Percentiles rank a stretch among this genome's conserved stretches.
phyloP scores from a whole-genome alignment of 1,284 basidiomycete genomes.

The Apiotrichum siamense region DNA sequence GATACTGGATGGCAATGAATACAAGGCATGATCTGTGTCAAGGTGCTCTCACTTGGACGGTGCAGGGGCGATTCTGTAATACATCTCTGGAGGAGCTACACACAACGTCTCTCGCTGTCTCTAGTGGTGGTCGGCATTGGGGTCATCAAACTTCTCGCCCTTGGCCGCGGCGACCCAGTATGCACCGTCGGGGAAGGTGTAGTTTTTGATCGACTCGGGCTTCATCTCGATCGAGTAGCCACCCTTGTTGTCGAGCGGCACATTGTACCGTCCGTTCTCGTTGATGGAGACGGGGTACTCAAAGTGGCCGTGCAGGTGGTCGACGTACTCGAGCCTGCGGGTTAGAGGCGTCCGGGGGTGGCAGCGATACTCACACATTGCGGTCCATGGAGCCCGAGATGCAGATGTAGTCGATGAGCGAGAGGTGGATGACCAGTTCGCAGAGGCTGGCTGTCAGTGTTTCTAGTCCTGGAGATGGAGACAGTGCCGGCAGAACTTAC shows the following conservation, averaged over 20 bases:
- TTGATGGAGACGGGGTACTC: constrained; percentile 84
- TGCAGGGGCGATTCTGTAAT: too few species aligned
- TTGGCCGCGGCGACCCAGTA: constrained; percentile 48
- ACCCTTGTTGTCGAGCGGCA: constrained; percentile 45
- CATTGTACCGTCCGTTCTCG: constrained; percentile 71
- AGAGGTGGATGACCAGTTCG: constrained; percentile 28
- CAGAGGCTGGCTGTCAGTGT: constrained; percentile 1
- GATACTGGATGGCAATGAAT: too few species aligned
- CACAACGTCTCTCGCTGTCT: too few species aligned
- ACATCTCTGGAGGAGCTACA: too few species aligned
- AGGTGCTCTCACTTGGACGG: too few species aligned
- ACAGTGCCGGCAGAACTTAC: not conserved
- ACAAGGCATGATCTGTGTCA: too few species aligned
- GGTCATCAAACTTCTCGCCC: constrained; percentile 22
- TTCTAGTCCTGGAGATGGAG: not conserved
- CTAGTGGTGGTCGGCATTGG: constrained; percentile 1
- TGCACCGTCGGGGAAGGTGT: constrained; percentile 46
- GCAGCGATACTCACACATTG: constrained; percentile 49
- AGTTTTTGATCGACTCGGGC: constrained; percentile 47
- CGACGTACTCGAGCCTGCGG: constrained; percentile 59
- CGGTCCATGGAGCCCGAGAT: constrained; percentile 86
- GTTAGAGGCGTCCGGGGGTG: not conserved
- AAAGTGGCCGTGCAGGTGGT: constrained; percentile 89
- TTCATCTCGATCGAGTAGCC: constrained; percentile 51
- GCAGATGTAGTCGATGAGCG: constrained; percentile 84